Evolutionary conservation across 768 basidiomycete genomes (phyloP).

Genomic region (Podaxis sp.): DNA sequence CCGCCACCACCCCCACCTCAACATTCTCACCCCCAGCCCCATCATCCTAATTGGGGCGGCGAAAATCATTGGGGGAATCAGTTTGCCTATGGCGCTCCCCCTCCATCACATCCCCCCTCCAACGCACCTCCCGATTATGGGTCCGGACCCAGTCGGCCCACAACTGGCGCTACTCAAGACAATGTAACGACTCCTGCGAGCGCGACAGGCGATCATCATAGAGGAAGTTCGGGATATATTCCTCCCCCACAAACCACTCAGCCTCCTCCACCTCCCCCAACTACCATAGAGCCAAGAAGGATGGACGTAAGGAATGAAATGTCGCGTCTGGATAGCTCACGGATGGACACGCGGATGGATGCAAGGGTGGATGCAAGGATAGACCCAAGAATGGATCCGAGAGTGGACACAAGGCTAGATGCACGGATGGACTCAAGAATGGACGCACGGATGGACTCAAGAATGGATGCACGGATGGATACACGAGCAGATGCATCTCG

Average conservation of each 20-base stretch:
- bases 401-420: not conserved
- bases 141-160: slow-evolving; percentile 1
- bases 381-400: not conserved
- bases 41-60: slow-evolving; percentile 8
- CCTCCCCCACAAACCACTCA: slow-evolving; percentile 3
- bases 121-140: not conserved
- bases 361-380: slow-evolving; percentile 2
- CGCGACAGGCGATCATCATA: not conserved
- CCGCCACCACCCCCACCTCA: slow-evolving; percentile 1
- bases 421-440: not conserved
- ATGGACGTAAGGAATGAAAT: slow-evolving; percentile 5
- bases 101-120: slow-evolving; percentile 4
- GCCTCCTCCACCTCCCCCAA: not conserved
- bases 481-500: not conserved
- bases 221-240: slow-evolving; percentile 7
- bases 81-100: slow-evolving; percentile 6
- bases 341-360: slow-evolving; percentile 2
- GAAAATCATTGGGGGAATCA: slow-evolving; percentile 7
- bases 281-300: slow-evolving; percentile 6
- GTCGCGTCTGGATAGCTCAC: not conserved
- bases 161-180: slow-evolving; percentile 6
- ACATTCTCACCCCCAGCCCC: not conserved
- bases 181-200: slow-evolving; percentile 1
- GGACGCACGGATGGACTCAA: not conserved
- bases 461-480: not conserved